Base-by-base conservation (phyloP, 2,329 filamentous ascomycete species). In the Aspergillus latus region DNA sequence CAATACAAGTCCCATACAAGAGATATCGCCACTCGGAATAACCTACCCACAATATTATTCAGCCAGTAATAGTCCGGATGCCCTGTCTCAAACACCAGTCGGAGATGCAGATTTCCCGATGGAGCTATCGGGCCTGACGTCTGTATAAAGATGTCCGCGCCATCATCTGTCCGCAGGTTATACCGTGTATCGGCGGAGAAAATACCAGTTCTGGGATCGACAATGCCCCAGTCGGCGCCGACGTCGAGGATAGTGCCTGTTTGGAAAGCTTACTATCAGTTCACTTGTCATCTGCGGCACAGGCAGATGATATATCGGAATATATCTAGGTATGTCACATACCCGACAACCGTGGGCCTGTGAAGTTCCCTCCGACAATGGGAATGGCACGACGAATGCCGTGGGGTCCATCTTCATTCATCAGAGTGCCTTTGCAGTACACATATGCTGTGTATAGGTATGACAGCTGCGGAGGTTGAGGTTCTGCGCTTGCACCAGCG, bases 121-220 rank as follows among this genome's bases (percentile, higher is more conserved):
- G 63, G 60, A 7, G 57, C 53, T 30, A 58, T 45, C 1, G 66
- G 63, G 0, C 65, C 65, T 0, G 63, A 61, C 6, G 66, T 67
- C 16, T 59, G 63, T 3, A 67, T 50, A 6, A 62, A 65, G 29
- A 68, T 64, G 47, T 65, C 57, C 1, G 59, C 65, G 0, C 65
- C 66, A 42, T 68, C 66, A 28, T 66, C 39, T 0, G 64, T 66
- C 16, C 63, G 64, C 21, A 68, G 44, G 16, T 68, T 67, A 49
- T 67, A 67, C 43, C 66, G 59, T n/a, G 66, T 67, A 15, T 68
- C 64, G 4, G 65, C 64, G 9, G 62, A 64, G 54, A 67, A 67
- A 28, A 67, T 63, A 4, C 56, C 59, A 2, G 62, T 67, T 15
- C 55, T 56, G 4, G 65, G 61, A 56, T 67, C 66, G 9, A 52